phyloP scores from a whole-genome alignment of 495 filamentous ascomycete species.

The Clavariopsis aquatica region DNA sequence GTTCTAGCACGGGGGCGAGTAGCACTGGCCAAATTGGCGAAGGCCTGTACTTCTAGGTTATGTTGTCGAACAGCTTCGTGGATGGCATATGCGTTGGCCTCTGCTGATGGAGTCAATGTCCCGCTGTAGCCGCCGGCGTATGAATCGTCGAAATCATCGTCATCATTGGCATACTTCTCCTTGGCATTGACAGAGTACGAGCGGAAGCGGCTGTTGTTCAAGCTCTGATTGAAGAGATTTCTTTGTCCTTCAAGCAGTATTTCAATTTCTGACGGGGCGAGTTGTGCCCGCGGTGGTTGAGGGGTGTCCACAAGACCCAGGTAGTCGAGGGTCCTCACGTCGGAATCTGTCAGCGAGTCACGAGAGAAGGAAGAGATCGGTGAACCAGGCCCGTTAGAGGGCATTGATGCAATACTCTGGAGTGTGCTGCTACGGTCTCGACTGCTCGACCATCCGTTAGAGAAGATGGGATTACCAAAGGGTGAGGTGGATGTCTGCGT shows the following conservation, averaged over 20 bases:
- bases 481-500: conserved; percentile 61
- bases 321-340: conserved; percentile 94
- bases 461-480: conserved; percentile 87
- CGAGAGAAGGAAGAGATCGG: conserved; percentile 86
- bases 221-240: conserved; percentile 57
- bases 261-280: conserved; percentile 62
- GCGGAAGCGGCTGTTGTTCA: conserved; percentile 80
- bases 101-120: conserved; percentile 70
- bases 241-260: conserved; percentile 51
- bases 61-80: conserved; percentile 91
- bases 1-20: conserved; percentile 85
- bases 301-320: conserved; percentile 93
- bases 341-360: conserved; percentile 81
- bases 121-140: conserved; percentile 65
- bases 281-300: conserved; percentile 70
- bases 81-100: conserved; percentile 73
- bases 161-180: conserved; percentile 93
- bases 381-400: conserved; percentile 87
- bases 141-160: conserved; percentile 65
- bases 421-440: conserved; percentile 82
- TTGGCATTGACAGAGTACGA: conserved; percentile 99
- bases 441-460: conserved; percentile 74
- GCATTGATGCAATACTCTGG: conserved; percentile 67
- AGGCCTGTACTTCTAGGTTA: conserved; percentile 90
- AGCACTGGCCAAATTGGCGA: conserved; percentile 75